Base-by-base conservation (phyloP, 176 grass and related monocot genomes). In the Eleusine coracana region DNA sequence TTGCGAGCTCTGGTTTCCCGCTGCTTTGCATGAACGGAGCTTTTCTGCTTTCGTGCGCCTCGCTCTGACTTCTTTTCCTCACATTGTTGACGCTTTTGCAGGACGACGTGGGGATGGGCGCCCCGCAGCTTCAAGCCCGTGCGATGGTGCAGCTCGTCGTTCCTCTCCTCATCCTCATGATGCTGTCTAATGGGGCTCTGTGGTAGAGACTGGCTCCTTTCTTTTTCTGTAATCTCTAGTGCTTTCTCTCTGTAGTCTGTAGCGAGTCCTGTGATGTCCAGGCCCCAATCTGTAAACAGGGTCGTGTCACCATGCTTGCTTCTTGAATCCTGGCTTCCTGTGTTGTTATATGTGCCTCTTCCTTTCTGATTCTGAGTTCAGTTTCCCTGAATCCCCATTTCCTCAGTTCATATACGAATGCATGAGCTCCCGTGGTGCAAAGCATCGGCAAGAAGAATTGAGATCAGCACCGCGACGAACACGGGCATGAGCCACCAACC, bases 61-160 rank as follows among this genome's bases (percentile, higher is more conserved):
- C 38, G 68, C 28, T 12, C 79, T 80, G 75, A 79, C 60, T 66
- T 49, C 7, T 80, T 88, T 54, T 59, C 21, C 41, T n/a, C 16
- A 69, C 50, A 42, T 74, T 50, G 75, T 18, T 8, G 62, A 23
- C 77, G 79, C 80, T 72, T 87, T 85, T 48, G 83, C 83, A 90
- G 88, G 79, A 68, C 49, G 76, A 61, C n/a, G 67, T 82, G 49
- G 88, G 79, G 73, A 82, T 78, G 79, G 88, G 67, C n/a, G n/a
- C 83, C 29, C 59, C 28, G 74, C 46, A 17, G 0, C 78, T 68
- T 82, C 48, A 66, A 62, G 39, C 61, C 67, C 72, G 28, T 29
- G 28, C 38, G 79, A 67, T 73, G 73, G 73, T 73, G 73, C 78
- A 55, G 29, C 40, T 78, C 16, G 73, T 46, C 42, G 25, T 73